phyloP scores from a whole-genome alignment of 2,329 filamentous ascomycete species.

The Colletotrichum incanum region DNA sequence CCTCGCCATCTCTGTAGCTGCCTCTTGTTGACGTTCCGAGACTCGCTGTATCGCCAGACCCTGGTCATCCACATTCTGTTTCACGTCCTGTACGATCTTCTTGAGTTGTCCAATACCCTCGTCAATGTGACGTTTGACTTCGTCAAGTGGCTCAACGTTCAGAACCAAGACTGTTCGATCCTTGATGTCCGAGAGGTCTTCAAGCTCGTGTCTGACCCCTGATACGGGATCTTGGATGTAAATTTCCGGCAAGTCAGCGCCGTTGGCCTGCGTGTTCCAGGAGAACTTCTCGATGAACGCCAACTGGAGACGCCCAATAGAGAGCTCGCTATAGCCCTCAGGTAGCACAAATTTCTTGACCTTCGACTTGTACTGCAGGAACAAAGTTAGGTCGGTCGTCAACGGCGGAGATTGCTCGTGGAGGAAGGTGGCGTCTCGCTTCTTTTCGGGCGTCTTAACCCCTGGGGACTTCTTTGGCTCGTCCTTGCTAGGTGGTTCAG shows the following conservation, averaged over 20 bases:
- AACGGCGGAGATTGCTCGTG: conserved; percentile 79
- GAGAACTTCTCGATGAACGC: conserved; percentile 99
- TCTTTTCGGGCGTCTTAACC: conserved; percentile 61
- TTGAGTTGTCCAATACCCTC: conserved; percentile 88
- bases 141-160: conserved; percentile 93
- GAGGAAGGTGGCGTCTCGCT: conserved; percentile 65
- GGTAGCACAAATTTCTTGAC: conserved; percentile 95
- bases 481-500: conserved; percentile 46
- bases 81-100: conserved; percentile 87
- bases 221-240: conserved; percentile 98
- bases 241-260: conserved; percentile 93
- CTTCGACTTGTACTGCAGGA: conserved; percentile 95
- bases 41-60: conserved; percentile 86
- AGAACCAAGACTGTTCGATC: conserved; percentile 95
- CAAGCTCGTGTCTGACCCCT: conserved; percentile 95
- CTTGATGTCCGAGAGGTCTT: conserved; percentile 93
- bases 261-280: conserved; percentile 97
- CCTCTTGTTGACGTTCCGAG: conserved; percentile 91
- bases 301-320: conserved; percentile 89
- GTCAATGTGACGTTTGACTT: conserved; percentile 96
- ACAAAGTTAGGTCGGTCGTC: conserved; percentile 89
- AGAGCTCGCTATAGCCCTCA: conserved; percentile 87
- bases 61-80: conserved; percentile 87
- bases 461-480: conserved; percentile 45
- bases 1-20: conserved; percentile 86